Evolutionary conservation across 108 stramenopile genomes (phyloP), one percentile per base, ranked within the genome.

Genomic region (Skeletonema tropicum): DNA sequence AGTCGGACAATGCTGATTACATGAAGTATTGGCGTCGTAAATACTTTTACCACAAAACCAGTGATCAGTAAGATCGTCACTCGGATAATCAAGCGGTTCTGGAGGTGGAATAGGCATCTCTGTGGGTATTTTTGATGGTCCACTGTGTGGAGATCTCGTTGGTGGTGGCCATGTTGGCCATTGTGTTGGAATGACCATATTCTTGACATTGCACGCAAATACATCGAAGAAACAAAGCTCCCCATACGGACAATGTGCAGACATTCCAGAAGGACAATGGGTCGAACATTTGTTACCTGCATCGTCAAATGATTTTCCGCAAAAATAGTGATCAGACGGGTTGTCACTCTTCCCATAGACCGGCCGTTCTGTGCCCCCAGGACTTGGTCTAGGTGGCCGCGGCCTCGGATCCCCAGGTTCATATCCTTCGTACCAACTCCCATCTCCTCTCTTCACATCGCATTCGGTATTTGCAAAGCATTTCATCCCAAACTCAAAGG

Each of bases 41-140:
- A 75, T 52, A 5, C 71, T 71, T 6, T 35, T 48, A 15, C 81
- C 81, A 55, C 81, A 82, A 52, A 42, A 82, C 81, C 75, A 76
- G 57, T 82, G 71, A 76, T 82, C 81, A 10, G 70, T 46, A 9
- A 74, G 74, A 67, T 75, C 74, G 9, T 82, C 74, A 46, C 69
- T 70, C 12, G 79, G 79, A 61, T 65, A 75, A 17, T 60, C 57
- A 17, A 82, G 63, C 14, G 80, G 80, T 21, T 75, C 74, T 17
- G 80, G 80, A 25, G 80, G 74, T 14, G 68, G 63, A 31, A 82
- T 71, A 15, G 80, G 80, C 60, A 74, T 55, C 25, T 82, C 80
- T n/a, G 80, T 82, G 0, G 80, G 80, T 63, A 82, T 75, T 57
- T 62, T 74, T n/a, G 80, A 71, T 15, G 80, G 70, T 12, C 65